A percentile compares a stretch with the other conserved stretches of the same genome.
These are phyloP conservation scores for Paramyrothecium roridum DNA, from an alignment of 2,329 filamentous ascomycete genomes.

Conservation along the genomic window DNA sequence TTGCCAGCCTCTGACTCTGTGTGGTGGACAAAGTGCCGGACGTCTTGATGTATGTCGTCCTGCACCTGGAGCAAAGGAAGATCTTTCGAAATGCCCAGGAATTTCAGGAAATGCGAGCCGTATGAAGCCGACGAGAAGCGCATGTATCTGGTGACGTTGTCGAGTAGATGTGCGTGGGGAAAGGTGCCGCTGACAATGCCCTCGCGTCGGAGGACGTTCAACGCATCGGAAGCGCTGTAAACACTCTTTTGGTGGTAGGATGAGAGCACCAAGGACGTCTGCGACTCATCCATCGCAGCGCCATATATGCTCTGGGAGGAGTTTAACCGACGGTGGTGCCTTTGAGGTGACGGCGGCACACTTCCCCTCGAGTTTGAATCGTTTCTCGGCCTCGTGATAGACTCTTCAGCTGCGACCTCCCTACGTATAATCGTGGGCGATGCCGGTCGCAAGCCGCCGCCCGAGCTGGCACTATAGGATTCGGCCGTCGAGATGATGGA, in stretches of 20 bases:
- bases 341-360: slow-evolving; percentile 16
- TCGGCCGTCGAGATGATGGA: slow-evolving; percentile 56
- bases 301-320: slow-evolving; percentile 57
- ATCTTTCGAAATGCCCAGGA: slow-evolving; percentile 58
- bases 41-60: slow-evolving; percentile 54
- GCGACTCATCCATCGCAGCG: slow-evolving; percentile 52
- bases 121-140: slow-evolving; percentile 66
- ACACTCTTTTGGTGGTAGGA: slow-evolving; percentile 45
- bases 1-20: slow-evolving; percentile 55
- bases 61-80: slow-evolving; percentile 37
- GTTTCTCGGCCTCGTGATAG: slow-evolving; percentile 11
- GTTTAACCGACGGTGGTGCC: slow-evolving; percentile 17
- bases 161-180: slow-evolving; percentile 55
- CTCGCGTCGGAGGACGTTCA: slow-evolving; percentile 46
- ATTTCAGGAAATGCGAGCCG: slow-evolving; percentile 59
- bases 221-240: slow-evolving; percentile 44
- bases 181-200: slow-evolving; percentile 58
- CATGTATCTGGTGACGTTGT: slow-evolving; percentile 63
- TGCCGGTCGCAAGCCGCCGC: slow-evolving; percentile 38
- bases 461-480: slow-evolving; percentile 48
- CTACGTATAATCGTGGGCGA: slow-evolving; percentile 35
- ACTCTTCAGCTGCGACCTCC: slow-evolving; percentile 19
- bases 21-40: slow-evolving; percentile 62
- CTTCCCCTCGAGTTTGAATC: slow-evolving; percentile 11
- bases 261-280: slow-evolving; percentile 50